Conservation (phyloP, 441 rosid genomes). For the Euphorbia schlechtendalii region DNA sequence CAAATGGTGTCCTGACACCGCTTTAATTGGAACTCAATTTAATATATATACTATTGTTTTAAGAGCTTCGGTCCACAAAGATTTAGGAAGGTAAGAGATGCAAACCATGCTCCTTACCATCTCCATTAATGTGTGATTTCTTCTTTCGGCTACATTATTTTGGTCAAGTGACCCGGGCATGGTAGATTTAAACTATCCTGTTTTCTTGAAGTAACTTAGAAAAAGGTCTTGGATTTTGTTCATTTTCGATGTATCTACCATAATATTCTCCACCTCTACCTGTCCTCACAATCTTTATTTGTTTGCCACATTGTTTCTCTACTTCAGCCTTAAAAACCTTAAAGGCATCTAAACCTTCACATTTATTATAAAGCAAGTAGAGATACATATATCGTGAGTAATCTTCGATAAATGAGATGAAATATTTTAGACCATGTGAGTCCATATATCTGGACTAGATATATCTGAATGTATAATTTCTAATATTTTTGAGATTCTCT, state of each 20-base stretch:
- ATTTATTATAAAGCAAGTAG: not conserved
- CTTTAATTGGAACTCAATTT: not conserved
- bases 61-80: not conserved
- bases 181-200: not conserved
- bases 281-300: not conserved
- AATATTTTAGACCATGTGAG: not conserved
- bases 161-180: not conserved
- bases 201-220: not conserved
- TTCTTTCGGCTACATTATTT: not conserved
- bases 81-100: not conserved
- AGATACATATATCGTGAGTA: not conserved
- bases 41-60: not conserved
- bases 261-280: not conserved
- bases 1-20: not conserved
- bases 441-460: not conserved
- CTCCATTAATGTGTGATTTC: not conserved
- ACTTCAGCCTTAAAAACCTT: not conserved
- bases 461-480: not conserved
- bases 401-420: not conserved
- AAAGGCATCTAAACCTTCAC: not conserved
- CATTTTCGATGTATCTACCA: no score
- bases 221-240: not conserved
- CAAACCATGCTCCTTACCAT: not conserved
- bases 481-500: not conserved
- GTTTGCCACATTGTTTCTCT: not conserved